Conservation (phyloP, 768 basidiomycete genomes). For the Collybia nuda region DNA sequence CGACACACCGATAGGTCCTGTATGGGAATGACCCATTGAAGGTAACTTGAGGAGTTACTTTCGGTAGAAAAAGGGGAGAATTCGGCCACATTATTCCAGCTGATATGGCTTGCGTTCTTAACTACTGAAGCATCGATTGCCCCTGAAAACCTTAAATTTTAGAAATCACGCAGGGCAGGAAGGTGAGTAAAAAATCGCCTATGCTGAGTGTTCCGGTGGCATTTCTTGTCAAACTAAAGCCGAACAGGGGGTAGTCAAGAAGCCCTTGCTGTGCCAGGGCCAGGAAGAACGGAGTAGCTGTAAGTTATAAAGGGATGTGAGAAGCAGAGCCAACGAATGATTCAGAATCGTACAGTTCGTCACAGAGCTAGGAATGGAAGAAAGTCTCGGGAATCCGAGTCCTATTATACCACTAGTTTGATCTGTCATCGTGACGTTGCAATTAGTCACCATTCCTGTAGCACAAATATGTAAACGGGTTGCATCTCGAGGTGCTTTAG, state of each 20-base stretch:
- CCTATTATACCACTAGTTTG: slow-evolving; percentile 73
- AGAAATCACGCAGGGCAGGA: background rate
- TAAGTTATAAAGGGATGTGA: background rate
- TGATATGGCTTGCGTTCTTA: slow-evolving; percentile 53
- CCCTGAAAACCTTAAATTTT: slow-evolving; percentile 36
- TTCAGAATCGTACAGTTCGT: slow-evolving; percentile 44
- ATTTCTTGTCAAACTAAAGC: slow-evolving; percentile 63
- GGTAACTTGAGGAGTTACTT: slow-evolving; percentile 64
- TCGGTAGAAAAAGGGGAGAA: slow-evolving; percentile 65
- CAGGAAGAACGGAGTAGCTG: slow-evolving; percentile 71
- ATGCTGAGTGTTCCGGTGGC: slow-evolving; percentile 61
- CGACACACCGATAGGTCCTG: slow-evolving; percentile 49
- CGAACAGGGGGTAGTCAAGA: slow-evolving; percentile 75
- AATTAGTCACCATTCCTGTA: slow-evolving; percentile 58
- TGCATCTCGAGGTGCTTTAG: background rate
- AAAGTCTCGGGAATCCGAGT: slow-evolving; percentile 74
- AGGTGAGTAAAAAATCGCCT: slow-evolving; percentile 36
- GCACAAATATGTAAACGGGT: background rate
- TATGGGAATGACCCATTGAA: slow-evolving; percentile 74
- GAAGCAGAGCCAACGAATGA: background rate
- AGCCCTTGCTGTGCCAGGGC: slow-evolving; percentile 60
- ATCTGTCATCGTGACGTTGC: slow-evolving; percentile 62
- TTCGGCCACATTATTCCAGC: slow-evolving; percentile 74
- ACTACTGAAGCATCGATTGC: slow-evolving; percentile 75
- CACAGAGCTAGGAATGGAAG: slow-evolving; percentile 47